Conservation (phyloP, 306 rosid species). For the Castanea mollissima region DNA sequence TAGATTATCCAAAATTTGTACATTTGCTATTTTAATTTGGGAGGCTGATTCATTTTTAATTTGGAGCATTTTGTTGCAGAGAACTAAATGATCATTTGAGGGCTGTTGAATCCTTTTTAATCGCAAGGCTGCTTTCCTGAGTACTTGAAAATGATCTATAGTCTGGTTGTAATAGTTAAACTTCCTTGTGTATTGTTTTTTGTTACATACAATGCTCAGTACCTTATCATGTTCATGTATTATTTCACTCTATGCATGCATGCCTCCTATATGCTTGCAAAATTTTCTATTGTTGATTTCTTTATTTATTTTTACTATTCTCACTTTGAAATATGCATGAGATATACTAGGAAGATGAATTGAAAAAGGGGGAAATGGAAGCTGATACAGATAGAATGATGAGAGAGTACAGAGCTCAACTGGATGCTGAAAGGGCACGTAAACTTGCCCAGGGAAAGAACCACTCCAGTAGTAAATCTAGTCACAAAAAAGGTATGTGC, state of each 20-base stretch:
- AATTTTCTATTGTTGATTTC: slow-evolving; percentile 9
- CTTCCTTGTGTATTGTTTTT: background rate
- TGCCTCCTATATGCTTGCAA: background rate
- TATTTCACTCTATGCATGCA: background rate
- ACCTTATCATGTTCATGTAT: background rate
- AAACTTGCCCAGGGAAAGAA: slow-evolving; percentile 93
- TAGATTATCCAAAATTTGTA: background rate
- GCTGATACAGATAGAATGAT: slow-evolving; percentile 91
- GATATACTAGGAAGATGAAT: slow-evolving; percentile 78
- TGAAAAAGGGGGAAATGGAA: slow-evolving; percentile 89
- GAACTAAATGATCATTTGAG: background rate
- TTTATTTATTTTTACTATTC: slow-evolving; percentile 2
- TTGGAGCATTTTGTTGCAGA: background rate
- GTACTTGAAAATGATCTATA: background rate
- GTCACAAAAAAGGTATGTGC: slow-evolving; percentile 65
- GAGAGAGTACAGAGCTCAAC: slow-evolving; percentile 98
- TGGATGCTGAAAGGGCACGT: slow-evolving; percentile 91
- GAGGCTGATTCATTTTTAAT: background rate
- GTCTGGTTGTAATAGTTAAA: background rate
- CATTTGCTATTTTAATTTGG: background rate
- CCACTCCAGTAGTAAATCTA: slow-evolving; percentile 66
- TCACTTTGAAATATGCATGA: slow-evolving; percentile 9
- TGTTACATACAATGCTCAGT: background rate
- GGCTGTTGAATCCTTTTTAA: background rate
- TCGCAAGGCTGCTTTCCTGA: background rate